phyloP scores from a whole-genome alignment of 495 filamentous ascomycete species.

The Daldinia caldariorum region DNA sequence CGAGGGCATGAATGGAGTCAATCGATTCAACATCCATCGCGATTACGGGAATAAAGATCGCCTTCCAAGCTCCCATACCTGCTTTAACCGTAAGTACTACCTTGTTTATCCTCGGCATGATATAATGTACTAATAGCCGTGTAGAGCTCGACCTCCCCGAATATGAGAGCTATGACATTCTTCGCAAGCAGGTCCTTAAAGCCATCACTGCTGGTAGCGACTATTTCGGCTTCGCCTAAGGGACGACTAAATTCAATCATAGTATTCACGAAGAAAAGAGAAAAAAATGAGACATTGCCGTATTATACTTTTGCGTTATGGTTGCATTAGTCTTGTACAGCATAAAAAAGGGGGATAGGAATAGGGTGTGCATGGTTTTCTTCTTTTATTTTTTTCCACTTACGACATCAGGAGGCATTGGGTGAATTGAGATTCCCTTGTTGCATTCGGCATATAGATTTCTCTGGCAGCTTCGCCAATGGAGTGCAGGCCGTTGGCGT shows the following conservation, averaged over 20 bases:
- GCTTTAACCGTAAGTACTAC: conserved; percentile 93
- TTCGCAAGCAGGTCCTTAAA: conserved; percentile 87
- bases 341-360: conserved; percentile 26
- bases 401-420: conserved; percentile 13
- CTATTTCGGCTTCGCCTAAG: conserved; percentile 96
- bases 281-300: background rate
- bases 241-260: conserved; percentile 7
- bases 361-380: conserved; percentile 23
- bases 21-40: conserved; percentile 97
- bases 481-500: conserved; percentile 45
- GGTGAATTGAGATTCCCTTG: conserved; percentile 14
- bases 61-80: conserved; percentile 95
- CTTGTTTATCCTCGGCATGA: conserved; percentile 10
- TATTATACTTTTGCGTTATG: conserved; percentile 19
- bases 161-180: conserved; percentile 93
- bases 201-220: conserved; percentile 96
- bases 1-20: conserved; percentile 99
- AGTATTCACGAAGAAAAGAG: background rate
- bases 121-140: conserved; percentile 48
- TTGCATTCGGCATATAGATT: conserved; percentile 34
- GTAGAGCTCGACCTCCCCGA: conserved; percentile 98
- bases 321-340: conserved; percentile 37
- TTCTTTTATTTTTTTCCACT: conserved; percentile 22
- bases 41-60: conserved; percentile 98
- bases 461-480: conserved; percentile 23